Evolutionary conservation across 2,329 filamentous ascomycete species (phyloP), one percentile per base, ranked within the genome.

Genomic region (Diplodia scrobiculata): DNA sequence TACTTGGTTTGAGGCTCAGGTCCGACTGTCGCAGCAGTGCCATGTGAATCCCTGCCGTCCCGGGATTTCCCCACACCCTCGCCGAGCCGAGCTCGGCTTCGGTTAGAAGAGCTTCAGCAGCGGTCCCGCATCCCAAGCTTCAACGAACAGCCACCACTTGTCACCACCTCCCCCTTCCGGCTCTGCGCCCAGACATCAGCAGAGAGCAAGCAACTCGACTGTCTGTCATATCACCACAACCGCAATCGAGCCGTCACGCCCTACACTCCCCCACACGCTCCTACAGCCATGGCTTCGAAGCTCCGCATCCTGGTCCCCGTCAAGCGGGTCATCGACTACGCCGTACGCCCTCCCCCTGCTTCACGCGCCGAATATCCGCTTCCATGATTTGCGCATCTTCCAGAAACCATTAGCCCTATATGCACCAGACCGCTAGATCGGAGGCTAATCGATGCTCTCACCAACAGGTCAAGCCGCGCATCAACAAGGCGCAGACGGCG

Each of bases 401-500:
- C 34, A 10, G 34, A 10, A 7, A 10, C 36, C 14, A 36, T 52
- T 11, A 36, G 14, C 25, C 13, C 29, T 17, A 13, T 29, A 63
- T 25, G 10, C 10, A 36, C n/a, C 27, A 17, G 41, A 19, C 36
- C 25, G 5, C n/a, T 41, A 32, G 48, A 3, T 21, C 54, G 19
- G 6, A 54, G 51, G 52, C 68, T 70, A 59, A 70, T 52, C 32
- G 48, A 19, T 25, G 19, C 25, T 19, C 47, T 48, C 14, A 7
- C 34, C 41, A 10, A 63, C 71, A 89, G 87, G 82, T 89, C 81
- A 89, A 89, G 80, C 87, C 87, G 63, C 86, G 87, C 71, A 86
- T 89, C 75, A 89, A 89, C 82, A 87, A 87, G 72, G 77, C 87
- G 70, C 84, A 87, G 80, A 97, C 94, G 68, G 94, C 88, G 76